Evolutionary conservation across 495 filamentous ascomycete species (phyloP), one percentile per base, ranked within the genome.

Genomic region (Trichodelitschia bisporula): DNA sequence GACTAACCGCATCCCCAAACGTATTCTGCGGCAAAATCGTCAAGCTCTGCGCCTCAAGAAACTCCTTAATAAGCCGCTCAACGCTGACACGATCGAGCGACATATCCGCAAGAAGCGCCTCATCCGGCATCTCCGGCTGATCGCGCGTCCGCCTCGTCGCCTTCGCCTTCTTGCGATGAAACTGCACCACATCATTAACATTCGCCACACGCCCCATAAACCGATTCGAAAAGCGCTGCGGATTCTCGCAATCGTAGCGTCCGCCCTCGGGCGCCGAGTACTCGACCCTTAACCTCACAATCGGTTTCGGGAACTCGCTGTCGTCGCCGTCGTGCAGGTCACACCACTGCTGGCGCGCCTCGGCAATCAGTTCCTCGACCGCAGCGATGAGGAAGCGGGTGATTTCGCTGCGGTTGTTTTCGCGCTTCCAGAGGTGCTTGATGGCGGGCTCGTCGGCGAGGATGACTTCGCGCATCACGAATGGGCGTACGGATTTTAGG

Each of bases 141-240:
- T 58, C 49, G 29, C 56, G 47, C 28, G 6, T 31, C 37, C 35
- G 40, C 39, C 47, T 47, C 3, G 46, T 54, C 3, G 47, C 40
- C 1, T 30, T 50, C 23, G 62, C 58, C 49, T 89, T 92, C 53
- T 86, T 92, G 8, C 79, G 66, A 48, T 93, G 68, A 39, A 89
- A 93, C 40, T 86, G 72, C 2, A 99, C 68, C 1, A 99, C 80
- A 39, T 99, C 86, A 40, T 77, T 86, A 1, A 74, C 66, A 40
- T 99, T 99, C 6, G 86, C 86, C 0, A 95, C 86, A 42, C 72
- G 79, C 4, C 69, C 72, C 1, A 72, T 61, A 40, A 99, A 99
- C 3, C 83, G 68, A 48, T 90, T 92, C 0, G 89, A 95, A 40
- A 95, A 95, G 3, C 86, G 68, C 42, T 95, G 86, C 11, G 86